These are phyloP conservation scores for Wickerhamia fluorescens DNA, from an alignment of 805 yeast genomes.

Conservation along the genomic window DNA sequence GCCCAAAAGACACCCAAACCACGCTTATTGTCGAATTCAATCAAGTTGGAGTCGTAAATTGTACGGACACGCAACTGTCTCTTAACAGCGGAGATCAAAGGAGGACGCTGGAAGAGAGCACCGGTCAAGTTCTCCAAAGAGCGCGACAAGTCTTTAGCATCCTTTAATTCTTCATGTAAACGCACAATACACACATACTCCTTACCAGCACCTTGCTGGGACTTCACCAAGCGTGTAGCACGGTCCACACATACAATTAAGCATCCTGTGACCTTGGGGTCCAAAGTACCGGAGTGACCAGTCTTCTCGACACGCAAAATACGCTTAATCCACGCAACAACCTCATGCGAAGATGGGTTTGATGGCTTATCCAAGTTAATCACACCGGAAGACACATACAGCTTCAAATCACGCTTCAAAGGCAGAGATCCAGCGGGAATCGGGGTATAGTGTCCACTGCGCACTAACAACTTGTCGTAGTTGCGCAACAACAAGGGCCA, in stretches of 20 bases:
- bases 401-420: slow-evolving; percentile 84
- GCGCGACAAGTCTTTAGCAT: slow-evolving; percentile 82
- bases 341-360: slow-evolving; percentile 98
- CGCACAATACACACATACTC: slow-evolving; percentile 98
- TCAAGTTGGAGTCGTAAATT: slow-evolving; percentile 89
- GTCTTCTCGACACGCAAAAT: slow-evolving; percentile 94
- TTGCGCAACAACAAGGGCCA: slow-evolving; percentile 95
- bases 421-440: slow-evolving; percentile 95
- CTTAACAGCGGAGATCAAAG: slow-evolving; percentile 96
- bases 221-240: slow-evolving; percentile 95
- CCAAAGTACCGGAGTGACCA: slow-evolving; percentile 98
- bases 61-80: slow-evolving; percentile 98
- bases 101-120: slow-evolving; percentile 98
- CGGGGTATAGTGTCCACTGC: slow-evolving; percentile 97
- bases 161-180: slow-evolving; percentile 87
- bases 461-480: slow-evolving; percentile 87
- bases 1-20: slow-evolving; percentile 99
- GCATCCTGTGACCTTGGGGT: slow-evolving; percentile 98
- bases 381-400: slow-evolving; percentile 89
- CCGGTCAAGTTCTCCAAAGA: slow-evolving; percentile 93
- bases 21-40: slow-evolving; percentile 95
- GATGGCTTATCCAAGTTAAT: slow-evolving; percentile 97
- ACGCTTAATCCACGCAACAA: slow-evolving; percentile 98
- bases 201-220: slow-evolving; percentile 99
- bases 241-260: slow-evolving; percentile 96